Percentiles rank a stretch among this genome's conserved stretches.
Conservation (phyloP, 805 yeast species). For the Wickerhamomyces bisporus region DNA sequence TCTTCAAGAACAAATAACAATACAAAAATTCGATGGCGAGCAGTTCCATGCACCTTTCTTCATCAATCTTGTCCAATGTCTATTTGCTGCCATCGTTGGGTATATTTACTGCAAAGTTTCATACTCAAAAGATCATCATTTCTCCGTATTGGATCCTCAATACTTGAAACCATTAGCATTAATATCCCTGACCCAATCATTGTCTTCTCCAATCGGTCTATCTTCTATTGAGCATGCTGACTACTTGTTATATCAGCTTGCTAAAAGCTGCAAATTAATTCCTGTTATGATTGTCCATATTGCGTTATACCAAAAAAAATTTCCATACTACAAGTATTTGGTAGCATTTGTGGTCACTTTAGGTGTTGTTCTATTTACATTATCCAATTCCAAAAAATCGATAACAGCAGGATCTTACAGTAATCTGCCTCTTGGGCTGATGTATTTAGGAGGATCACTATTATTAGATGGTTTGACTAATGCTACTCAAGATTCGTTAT, state of each 20-base stretch:
- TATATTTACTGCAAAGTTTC: conserved; percentile 43
- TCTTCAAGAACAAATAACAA: conserved; percentile 82
- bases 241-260: conserved; percentile 76
- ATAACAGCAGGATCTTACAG: conserved; percentile 19
- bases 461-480: conserved; percentile 89
- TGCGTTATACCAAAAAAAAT: conserved; percentile 59
- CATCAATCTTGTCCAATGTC: conserved; percentile 70
- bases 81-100: conserved; percentile 69
- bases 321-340: conserved; percentile 69
- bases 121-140: conserved; percentile 1
- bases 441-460: conserved; percentile 54
- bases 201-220: conserved; percentile 81
- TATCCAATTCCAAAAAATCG: conserved; percentile 35
- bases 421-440: conserved; percentile 50
- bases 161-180: conserved; percentile 18
- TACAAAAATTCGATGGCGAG: conserved; percentile 63
- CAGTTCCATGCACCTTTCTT: conserved; percentile 73
- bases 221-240: conserved; percentile 78
- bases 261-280: conserved; percentile 88
- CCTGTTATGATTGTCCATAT: conserved; percentile 91
- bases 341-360: conserved; percentile 75
- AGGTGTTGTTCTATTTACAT: conserved; percentile 80
- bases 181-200: conserved; percentile 51
- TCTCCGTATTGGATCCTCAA: conserved; percentile 13
- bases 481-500: conserved; percentile 86